These are phyloP conservation scores for Aspergillus fijiensis DNA, from an alignment of 2,329 filamentous ascomycete species.

Conservation along the genomic window DNA sequence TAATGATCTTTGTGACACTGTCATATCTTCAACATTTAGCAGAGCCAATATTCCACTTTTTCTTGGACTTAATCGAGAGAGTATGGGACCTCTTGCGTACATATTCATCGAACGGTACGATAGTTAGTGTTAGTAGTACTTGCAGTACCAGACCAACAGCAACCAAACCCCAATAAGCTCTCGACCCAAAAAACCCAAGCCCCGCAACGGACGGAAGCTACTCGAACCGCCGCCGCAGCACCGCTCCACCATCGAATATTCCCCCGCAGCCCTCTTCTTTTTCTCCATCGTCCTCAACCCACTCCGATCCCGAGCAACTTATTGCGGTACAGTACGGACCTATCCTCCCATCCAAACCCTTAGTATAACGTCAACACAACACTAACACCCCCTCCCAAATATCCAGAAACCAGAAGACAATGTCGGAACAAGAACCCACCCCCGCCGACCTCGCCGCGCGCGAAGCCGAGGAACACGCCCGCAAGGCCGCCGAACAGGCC, in stretches of 20 bases:
- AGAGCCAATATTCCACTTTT: too few relatives aligned
- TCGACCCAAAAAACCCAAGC: background rate
- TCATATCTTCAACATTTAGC: background rate
- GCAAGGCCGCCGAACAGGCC: slow-evolving; percentile 70
- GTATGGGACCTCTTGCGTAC: too few relatives aligned
- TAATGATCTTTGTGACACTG: background rate
- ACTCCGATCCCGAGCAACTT: background rate
- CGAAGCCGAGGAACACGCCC: slow-evolving; percentile 56
- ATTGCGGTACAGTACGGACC: too few relatives aligned
- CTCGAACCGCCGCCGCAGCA: background rate
- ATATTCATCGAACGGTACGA: too few relatives aligned
- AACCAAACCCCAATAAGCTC: background rate
- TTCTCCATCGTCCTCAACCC: background rate
- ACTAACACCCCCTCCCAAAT: too few relatives aligned
- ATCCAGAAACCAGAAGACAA: slow-evolving; percentile 5
- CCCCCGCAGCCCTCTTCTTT: background rate
- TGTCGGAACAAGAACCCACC: slow-evolving; percentile 35
- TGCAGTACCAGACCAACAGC: too few relatives aligned
- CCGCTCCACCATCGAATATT: background rate
- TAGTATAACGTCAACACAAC: too few relatives aligned
- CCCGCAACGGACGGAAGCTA: slow-evolving; percentile 7
- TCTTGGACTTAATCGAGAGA: too few relatives aligned
- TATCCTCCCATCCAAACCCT: too few relatives aligned
- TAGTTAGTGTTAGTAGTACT: too few relatives aligned
- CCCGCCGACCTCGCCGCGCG: slow-evolving; percentile 47